phyloP scores from a whole-genome alignment of 106 monocot species.

The Acorus gramineus region DNA sequence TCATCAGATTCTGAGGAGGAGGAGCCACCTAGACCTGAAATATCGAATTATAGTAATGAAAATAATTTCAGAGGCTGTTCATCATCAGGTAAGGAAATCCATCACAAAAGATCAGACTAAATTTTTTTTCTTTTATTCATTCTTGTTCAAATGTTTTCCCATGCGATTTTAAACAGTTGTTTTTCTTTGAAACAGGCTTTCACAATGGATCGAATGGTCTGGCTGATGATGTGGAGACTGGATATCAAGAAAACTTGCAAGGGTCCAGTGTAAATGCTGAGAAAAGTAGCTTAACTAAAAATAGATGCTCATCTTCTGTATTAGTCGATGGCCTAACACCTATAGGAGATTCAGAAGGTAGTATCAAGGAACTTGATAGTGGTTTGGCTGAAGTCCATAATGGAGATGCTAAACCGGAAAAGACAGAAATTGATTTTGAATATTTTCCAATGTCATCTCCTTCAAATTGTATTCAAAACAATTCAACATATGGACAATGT shows the following conservation, averaged over 20 bases:
- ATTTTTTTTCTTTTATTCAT: conserved; percentile 2
- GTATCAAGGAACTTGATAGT: conserved; percentile 5
- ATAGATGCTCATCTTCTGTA: no score
- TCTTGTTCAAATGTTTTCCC: background rate
- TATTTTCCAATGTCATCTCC: background rate
- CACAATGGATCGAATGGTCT: no score
- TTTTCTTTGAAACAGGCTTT: no score
- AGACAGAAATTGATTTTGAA: background rate
- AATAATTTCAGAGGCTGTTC: conserved; percentile 12
- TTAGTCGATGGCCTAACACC: no score
- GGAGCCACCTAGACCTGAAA: conserved; percentile 9
- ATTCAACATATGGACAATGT: conserved; percentile 3
- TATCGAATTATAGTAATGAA: conserved; percentile 8
- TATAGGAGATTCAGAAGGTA: background rate
- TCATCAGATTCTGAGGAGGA: conserved; percentile 62
- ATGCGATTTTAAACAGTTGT: no score
- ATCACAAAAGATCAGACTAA: conserved; percentile 1
- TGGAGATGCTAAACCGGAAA: conserved; percentile 6
- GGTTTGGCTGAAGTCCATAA: conserved; percentile 1
- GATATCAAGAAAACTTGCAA: no score
- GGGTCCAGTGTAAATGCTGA: no score
- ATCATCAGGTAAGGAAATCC: background rate
- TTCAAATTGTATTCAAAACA: conserved; percentile 7
- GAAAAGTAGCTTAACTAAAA: no score
- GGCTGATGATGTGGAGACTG: no score